These are phyloP conservation scores for Fusarium siculi DNA, from an alignment of 2,329 filamentous ascomycete species.

Conservation along the genomic window DNA sequence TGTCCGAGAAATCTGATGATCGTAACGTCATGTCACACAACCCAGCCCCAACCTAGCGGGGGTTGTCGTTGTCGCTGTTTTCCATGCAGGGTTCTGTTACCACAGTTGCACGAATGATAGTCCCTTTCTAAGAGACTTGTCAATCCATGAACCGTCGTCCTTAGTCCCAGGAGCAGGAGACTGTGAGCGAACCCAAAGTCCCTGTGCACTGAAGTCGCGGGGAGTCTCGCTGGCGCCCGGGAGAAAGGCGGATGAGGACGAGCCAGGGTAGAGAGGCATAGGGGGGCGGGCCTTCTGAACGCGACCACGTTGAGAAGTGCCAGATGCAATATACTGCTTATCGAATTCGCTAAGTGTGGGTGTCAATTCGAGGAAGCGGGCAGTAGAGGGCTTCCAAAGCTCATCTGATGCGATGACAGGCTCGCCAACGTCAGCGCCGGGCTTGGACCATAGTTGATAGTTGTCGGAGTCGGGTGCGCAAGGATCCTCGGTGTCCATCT, in stretches of 20 bases:
- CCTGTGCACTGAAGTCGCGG: constrained; percentile 43
- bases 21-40: constrained; percentile 28
- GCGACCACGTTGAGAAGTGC: constrained; percentile 38
- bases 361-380: constrained; percentile 36
- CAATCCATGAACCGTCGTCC: constrained; percentile 40
- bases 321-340: constrained; percentile 31
- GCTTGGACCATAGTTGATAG: constrained; percentile 44
- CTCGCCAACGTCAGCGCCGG: constrained; percentile 9
- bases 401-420: constrained; percentile 18
- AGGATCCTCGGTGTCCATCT: constrained; percentile 17
- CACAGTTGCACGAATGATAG: constrained; percentile 39
- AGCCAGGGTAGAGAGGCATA: constrained; percentile 35
- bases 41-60: constrained; percentile 2
- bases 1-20: constrained; percentile 27
- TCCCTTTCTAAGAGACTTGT: constrained; percentile 39
- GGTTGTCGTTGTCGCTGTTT: constrained; percentile 5
- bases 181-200: constrained; percentile 35
- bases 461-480: constrained; percentile 13
- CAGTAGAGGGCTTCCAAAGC: constrained; percentile 39
- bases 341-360: constrained; percentile 34
- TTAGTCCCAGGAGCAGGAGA: constrained; percentile 23
- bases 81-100: constrained; percentile 22
- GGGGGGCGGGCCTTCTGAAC: constrained; percentile 35
- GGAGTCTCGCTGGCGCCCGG: constrained; percentile 40
- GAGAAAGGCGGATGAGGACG: constrained; percentile 38